Percentiles rank a stretch among this genome's conserved stretches.
Conservation (phyloP, 257 asterid species). For the Pogostemon cablin region DNA sequence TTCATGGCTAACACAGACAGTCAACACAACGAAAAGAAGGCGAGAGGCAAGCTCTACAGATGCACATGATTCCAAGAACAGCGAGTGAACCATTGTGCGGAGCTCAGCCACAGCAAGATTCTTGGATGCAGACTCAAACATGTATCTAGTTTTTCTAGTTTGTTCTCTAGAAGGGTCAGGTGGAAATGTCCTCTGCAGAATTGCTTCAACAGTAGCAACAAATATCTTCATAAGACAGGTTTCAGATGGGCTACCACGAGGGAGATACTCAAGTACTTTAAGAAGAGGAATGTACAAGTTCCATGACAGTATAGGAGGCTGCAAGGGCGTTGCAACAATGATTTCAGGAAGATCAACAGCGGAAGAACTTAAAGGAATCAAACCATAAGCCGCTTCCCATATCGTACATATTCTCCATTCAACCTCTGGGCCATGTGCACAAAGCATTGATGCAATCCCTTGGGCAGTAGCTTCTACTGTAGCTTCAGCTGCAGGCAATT, state of each 20-base stretch:
- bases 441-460: constrained; percentile 99
- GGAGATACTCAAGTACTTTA: constrained; percentile 96
- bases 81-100: constrained; percentile 95
- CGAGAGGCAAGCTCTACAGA: constrained; percentile 95
- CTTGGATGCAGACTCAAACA: constrained; percentile 84
- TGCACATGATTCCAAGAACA: constrained; percentile 86
- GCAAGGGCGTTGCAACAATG: constrained; percentile 90
- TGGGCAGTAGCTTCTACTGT: constrained; percentile 98
- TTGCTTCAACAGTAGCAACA: constrained; percentile 96
- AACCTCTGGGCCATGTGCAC: constrained; percentile 99
- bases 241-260: constrained; percentile 98
- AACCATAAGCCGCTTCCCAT: constrained; percentile 99
- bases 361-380: constrained; percentile 93
- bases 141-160: constrained; percentile 70
- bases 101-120: constrained; percentile 97
- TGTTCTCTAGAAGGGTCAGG: constrained; percentile 83
- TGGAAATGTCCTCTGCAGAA: constrained; percentile 94
- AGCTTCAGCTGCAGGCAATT: constrained; percentile 81
- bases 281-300: constrained; percentile 92
- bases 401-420: constrained; percentile 99
- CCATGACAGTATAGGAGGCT: constrained; percentile 94
- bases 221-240: constrained; percentile 97
- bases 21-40: constrained; percentile 90
- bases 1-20: constrained; percentile 95
- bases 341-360: constrained; percentile 98